These are phyloP conservation scores for Boletus rubescentipes DNA, from an alignment of 768 basidiomycete genomes.

Conservation along the genomic window DNA sequence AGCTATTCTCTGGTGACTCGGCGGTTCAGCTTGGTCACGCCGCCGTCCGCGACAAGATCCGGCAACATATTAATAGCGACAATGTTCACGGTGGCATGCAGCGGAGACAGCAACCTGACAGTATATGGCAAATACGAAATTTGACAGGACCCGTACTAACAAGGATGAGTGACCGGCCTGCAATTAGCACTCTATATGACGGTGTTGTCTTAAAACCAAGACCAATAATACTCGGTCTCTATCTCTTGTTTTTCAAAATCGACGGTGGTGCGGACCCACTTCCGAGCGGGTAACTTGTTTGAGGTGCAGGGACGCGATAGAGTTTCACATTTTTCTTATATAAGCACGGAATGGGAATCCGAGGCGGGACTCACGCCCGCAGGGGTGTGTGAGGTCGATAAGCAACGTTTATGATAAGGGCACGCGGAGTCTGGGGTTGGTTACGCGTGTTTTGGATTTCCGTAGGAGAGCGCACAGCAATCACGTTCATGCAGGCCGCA, in stretches of 20 bases:
- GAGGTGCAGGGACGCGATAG: too few species aligned
- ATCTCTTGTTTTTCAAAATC: too few species aligned
- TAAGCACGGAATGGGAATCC: background rate
- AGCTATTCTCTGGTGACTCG: background rate
- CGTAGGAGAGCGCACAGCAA: background rate
- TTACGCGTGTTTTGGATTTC: background rate
- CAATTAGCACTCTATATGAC: background rate
- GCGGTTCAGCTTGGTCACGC: background rate
- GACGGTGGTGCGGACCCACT: background rate
- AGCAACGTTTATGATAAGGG: conserved; percentile 7
- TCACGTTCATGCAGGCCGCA: background rate
- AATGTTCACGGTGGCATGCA: background rate
- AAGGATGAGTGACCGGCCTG: background rate
- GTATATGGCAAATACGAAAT: background rate
- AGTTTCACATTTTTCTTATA: background rate
- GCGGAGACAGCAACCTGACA: background rate
- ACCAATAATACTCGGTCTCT: background rate
- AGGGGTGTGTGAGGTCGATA: conserved; percentile 4
- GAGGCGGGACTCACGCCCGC: background rate
- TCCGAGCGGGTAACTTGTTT: background rate
- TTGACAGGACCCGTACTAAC: background rate
- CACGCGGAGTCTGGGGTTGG: background rate
- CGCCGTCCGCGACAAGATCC: background rate
- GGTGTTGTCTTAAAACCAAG: background rate
- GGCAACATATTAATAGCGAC: background rate